Percentiles rank a stretch among this genome's conserved stretches.
Conservation (phyloP, 129 eudicot species). For the Scalesia atractyloides region DNA sequence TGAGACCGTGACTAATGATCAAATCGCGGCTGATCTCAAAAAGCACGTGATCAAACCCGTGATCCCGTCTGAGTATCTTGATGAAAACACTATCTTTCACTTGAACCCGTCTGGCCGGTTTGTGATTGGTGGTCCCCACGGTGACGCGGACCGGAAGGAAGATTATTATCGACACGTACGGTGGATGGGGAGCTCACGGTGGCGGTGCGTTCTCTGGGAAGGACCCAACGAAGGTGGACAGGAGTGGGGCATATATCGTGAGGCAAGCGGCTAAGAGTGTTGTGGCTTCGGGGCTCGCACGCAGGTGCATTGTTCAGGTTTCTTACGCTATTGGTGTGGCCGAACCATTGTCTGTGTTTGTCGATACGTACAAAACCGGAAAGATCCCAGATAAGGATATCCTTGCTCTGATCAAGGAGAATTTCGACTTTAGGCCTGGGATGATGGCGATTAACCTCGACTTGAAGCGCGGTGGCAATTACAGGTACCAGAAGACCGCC, state of each 20-base stretch:
- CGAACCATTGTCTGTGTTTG: conserved; percentile 72
- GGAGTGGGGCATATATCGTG: conserved; percentile 75
- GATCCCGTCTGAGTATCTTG: conserved; percentile 59
- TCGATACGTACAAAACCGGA: conserved; percentile 68
- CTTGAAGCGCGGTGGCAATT: conserved; percentile 68
- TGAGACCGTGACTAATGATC: conserved; percentile 65
- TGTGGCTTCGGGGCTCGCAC: conserved; percentile 76
- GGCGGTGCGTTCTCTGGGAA: conserved; percentile 81
- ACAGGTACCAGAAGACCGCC: conserved; percentile 77
- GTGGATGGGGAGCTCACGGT: conserved; percentile 82
- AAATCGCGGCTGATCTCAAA: conserved; percentile 59
- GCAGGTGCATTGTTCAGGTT: conserved; percentile 74
- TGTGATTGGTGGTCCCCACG: conserved; percentile 78
- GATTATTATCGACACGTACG: conserved; percentile 71
- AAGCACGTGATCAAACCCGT: conserved; percentile 74
- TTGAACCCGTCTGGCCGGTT: conserved; percentile 73
- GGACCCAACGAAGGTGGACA: conserved; percentile 73
- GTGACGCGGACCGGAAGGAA: conserved; percentile 74
- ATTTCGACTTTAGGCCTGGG: conserved; percentile 81
- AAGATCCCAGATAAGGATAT: conserved; percentile 69
- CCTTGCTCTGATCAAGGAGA: conserved; percentile 61
- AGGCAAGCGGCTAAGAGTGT: conserved; percentile 80
- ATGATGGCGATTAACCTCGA: conserved; percentile 74
- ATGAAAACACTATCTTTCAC: conserved; percentile 69
- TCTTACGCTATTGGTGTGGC: conserved; percentile 84